Percentiles rank a stretch among this genome's conserved stretches.
These are phyloP conservation scores for Termitomyces sp. DNA, from an alignment of 768 basidiomycete genomes.

Conservation along the genomic window DNA sequence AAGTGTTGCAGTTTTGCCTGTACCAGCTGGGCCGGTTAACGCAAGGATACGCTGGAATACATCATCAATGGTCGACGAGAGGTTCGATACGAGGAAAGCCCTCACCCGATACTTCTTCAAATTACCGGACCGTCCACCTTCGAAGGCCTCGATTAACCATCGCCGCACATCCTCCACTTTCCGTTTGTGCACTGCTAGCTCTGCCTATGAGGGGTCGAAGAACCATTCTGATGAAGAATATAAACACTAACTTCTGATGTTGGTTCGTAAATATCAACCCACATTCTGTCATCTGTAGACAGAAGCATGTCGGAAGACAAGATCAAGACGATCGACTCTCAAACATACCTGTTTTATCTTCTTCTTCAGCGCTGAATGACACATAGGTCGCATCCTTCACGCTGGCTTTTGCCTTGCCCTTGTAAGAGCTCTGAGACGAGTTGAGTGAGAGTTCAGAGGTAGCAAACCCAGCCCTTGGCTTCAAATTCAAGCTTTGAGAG, in stretches of 20 bases:
- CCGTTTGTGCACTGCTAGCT: conserved; percentile 73
- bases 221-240: not conserved
- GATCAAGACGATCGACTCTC: too few relatives aligned
- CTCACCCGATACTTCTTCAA: conserved; percentile 71
- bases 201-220: conserved; percentile 36
- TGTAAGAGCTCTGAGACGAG: not conserved
- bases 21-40: conserved; percentile 85
- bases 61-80: not conserved
- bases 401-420: conserved; percentile 22
- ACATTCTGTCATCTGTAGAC: conserved; percentile 35
- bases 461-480: not conserved
- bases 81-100: conserved; percentile 6
- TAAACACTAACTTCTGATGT: conserved; percentile 39
- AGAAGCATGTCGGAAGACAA: not conserved
- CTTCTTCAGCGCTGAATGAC: not conserved
- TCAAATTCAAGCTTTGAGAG: not conserved
- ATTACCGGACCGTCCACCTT: conserved; percentile 58
- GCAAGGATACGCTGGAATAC: conserved; percentile 67
- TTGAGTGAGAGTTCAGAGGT: conserved; percentile 10
- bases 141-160: conserved; percentile 72
- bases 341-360: conserved; percentile 4
- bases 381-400: conserved; percentile 4
- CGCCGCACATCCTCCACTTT: conserved; percentile 75
- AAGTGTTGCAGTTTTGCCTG: conserved; percentile 85
- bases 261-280: conserved; percentile 65